Percentiles rank a stretch among this genome's conserved stretches.
Evolutionary conservation across 1,284 basidiomycete genomes (phyloP).

Genomic region (Vanrija sp.): DNA sequence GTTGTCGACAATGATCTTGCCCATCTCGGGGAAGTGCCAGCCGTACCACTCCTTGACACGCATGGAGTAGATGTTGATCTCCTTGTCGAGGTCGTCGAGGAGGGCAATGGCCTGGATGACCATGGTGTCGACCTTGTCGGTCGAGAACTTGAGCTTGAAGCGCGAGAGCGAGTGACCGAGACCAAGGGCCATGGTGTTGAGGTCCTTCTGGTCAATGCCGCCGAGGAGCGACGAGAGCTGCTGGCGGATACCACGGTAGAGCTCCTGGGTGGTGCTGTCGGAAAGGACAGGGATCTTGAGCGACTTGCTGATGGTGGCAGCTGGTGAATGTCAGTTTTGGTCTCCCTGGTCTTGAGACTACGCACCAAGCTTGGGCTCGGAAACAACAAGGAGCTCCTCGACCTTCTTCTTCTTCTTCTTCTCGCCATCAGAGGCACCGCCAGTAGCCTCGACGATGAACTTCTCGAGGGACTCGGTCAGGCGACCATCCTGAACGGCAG

Average conservation of each 20-base stretch:
- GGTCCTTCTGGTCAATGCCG: conserved; percentile 88
- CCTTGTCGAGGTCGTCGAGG: conserved; percentile 97
- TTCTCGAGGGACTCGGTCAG: conserved; percentile 88
- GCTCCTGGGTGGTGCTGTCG: conserved; percentile 66
- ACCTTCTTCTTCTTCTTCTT: conserved; percentile 66
- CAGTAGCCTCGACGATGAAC: conserved; percentile 83
- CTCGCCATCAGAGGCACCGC: conserved; percentile 50
- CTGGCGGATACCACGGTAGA: conserved; percentile 92
- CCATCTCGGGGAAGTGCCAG: conserved; percentile 99
- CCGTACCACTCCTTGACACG: conserved; percentile 99
- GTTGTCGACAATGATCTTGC: conserved; percentile 96
- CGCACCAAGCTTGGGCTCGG: conserved; percentile 86
- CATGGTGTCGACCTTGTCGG: conserved; percentile 99
- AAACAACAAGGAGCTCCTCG: conserved; percentile 78
- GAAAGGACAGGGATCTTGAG: conserved; percentile 82
- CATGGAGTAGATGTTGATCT: conserved; percentile 99
- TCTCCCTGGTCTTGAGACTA: conserved; percentile 12
- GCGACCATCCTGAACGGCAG: conserved; percentile 87
- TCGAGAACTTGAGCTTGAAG: conserved; percentile 99
- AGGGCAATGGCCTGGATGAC: conserved; percentile 98
- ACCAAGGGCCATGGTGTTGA: conserved; percentile 97
- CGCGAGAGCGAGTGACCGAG: conserved; percentile 92
- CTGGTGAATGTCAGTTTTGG: conserved; percentile 48
- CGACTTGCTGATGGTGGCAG: conserved; percentile 85
- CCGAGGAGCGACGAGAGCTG: conserved; percentile 84